Evolutionary conservation across 768 basidiomycete genomes (phyloP).

Genomic region (Tremella fuciformis): DNA sequence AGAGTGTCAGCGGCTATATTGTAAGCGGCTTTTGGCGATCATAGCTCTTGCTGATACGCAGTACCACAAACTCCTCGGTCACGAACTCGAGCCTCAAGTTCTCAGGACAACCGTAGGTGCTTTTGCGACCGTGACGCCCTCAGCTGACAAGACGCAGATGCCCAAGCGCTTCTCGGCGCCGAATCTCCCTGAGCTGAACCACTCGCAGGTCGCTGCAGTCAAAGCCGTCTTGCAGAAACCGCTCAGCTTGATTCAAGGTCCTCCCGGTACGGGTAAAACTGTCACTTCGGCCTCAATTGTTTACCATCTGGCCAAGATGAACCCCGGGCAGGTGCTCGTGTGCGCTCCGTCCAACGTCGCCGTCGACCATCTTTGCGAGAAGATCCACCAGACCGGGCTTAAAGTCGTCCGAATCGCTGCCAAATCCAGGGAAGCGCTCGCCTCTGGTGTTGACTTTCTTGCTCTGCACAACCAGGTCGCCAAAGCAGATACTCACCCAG

Average conservation of each 20-base stretch:
- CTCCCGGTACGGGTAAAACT: constrained; percentile 97
- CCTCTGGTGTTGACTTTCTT: constrained; percentile 89
- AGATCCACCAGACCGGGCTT: constrained; percentile 97
- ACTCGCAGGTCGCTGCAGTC: constrained; percentile 99
- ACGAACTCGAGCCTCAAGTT: constrained; percentile 92
- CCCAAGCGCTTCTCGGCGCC: constrained; percentile 95
- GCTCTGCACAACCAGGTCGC: constrained; percentile 97
- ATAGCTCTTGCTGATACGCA: constrained; percentile 45
- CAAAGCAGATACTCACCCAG: constrained; percentile 91
- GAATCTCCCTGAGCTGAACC: constrained; percentile 94
- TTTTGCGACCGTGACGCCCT: background rate
- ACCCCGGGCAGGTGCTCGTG: constrained; percentile 96
- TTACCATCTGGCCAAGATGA: constrained; percentile 98
- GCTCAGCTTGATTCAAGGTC: constrained; percentile 94
- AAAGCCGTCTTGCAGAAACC: constrained; percentile 99
- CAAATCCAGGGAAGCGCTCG: constrained; percentile 95
- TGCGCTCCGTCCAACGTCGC: constrained; percentile 99
- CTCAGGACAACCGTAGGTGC: constrained; percentile 48
- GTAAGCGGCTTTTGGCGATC: constrained; percentile 57
- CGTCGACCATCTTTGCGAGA: constrained; percentile 97
- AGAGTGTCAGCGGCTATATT: constrained; percentile 98
- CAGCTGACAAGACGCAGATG: constrained; percentile 64
- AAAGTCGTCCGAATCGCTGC: constrained; percentile 97
- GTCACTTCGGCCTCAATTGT: constrained; percentile 99
- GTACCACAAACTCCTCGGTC: constrained; percentile 98